Conservation (phyloP, 192 early-diverging fungal species). For the Coemansia sp. region DNA sequence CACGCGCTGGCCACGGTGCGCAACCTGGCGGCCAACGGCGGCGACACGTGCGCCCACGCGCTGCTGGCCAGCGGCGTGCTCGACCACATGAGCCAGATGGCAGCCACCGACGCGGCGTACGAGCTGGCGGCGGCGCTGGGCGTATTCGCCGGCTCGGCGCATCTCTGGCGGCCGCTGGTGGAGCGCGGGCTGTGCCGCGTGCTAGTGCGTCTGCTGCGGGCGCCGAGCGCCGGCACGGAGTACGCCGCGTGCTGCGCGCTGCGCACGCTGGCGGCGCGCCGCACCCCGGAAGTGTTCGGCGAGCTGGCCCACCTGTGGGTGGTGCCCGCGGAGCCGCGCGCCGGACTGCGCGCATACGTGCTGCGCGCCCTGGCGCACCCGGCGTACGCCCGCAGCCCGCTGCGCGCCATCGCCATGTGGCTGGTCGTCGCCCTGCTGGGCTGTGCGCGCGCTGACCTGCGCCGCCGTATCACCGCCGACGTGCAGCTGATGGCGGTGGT, state of each 20-base stretch:
- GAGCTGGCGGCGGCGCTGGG: constrained; percentile 32
- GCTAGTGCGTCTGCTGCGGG: constrained; percentile 17
- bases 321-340: constrained; percentile 9
- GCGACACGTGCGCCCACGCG: constrained; percentile 14
- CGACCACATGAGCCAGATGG: constrained; percentile 13
- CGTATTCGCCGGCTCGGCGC: constrained; percentile 30
- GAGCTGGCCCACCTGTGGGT: constrained; percentile 40
- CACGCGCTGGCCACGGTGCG: constrained; percentile 36
- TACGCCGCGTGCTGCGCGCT: constrained; percentile 33
- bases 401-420: constrained; percentile 38
- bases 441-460: constrained; percentile 14
- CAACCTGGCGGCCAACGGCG: constrained; percentile 36
- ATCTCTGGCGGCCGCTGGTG: constrained; percentile 32
- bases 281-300: constrained; percentile 20
- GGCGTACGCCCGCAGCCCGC: constrained; percentile 18
- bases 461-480: constrained; percentile 17
- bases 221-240: constrained; percentile 13
- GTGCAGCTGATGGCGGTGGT: constrained; percentile 24
- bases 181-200: constrained; percentile 22
- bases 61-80: constrained; percentile 29
- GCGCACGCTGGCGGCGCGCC: constrained; percentile 20
- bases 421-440: constrained; percentile 24
- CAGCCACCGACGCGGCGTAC: constrained; percentile 9
- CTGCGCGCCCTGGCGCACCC: constrained; percentile 8
- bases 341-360: constrained; percentile 22